Base-by-base conservation (phyloP, 331 rosid species). In the Dryas integrifolia region DNA sequence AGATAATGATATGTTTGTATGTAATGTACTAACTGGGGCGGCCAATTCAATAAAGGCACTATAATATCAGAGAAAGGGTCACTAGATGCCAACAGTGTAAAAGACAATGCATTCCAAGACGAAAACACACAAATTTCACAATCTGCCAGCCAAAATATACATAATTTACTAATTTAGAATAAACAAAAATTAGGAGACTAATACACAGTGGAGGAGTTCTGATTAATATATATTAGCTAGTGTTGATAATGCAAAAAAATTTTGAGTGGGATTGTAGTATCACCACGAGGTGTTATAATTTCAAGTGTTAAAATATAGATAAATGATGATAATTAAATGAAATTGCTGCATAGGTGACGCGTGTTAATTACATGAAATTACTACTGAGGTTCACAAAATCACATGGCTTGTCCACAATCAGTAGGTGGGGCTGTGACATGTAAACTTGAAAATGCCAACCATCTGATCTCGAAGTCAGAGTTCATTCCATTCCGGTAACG, bases 381-480 rank as follows among this genome's bases (percentile, higher is more conserved):
- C 35, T 30, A 30, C 35, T 30, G 35, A 30, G 35, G 35, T 30
- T 30, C 35, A 30, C 35, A 30, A 30, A 30, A 30, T 10, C 62
- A 57, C n/a, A 10, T 57, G 41, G 62, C 38, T 5, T 57, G 62
- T 13, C 1, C 5, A 0, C 5, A 1, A 4, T 12, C 2, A 2
- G 5, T 35, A 59, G 44, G 65, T 59, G 65, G 65, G 65, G 24
- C 4, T 12, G n/a, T 35, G 18, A 59, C 5, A 13, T 59, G 21
- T n/a, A 15, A 9, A 46, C 24, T 8, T 8, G 43, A 49, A 39
- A 63, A 39, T 72, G 73, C 41, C 65, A n/a, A 70, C 39, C 12
- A 67, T 49, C 50, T 43, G 64, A 81, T 64, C 79, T 53, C 13
- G 74, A 69, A 53, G 70, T 80, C 76, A 63, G 80, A 74, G 55